Conservation (phyloP, 495 filamentous ascomycete genomes). For the Annulohypoxylon moriforme region DNA sequence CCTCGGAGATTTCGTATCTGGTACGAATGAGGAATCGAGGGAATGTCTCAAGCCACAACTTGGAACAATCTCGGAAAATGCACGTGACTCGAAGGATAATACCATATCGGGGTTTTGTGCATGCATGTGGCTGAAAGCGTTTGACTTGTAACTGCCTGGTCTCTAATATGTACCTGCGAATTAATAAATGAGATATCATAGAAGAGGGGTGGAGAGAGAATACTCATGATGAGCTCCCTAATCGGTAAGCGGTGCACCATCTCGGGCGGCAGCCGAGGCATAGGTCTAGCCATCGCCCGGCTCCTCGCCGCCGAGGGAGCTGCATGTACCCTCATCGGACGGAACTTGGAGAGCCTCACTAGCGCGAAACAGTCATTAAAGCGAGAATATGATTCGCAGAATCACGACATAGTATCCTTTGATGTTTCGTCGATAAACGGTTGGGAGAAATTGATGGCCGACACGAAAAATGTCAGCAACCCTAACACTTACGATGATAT, state of each 20-base stretch:
- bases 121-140: neutral
- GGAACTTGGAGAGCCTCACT: slow-evolving; percentile 56
- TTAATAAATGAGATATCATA: slow-evolving; percentile 5
- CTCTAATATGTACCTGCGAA: too few species aligned
- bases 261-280: slow-evolving; percentile 55
- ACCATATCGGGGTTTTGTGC: neutral
- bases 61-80: too few species aligned
- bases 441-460: slow-evolving; percentile 38
- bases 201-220: neutral
- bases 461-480: slow-evolving; percentile 26
- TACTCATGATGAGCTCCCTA: slow-evolving; percentile 33
- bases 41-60: slow-evolving; percentile 6
- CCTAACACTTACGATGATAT: neutral
- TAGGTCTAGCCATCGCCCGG: slow-evolving; percentile 68
- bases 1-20: slow-evolving; percentile 17
- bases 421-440: slow-evolving; percentile 26
- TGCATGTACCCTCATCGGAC: slow-evolving; percentile 65
- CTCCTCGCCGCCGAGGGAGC: slow-evolving; percentile 73
- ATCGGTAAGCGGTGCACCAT: slow-evolving; percentile 52
- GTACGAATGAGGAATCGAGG: neutral
- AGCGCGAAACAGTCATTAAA: slow-evolving; percentile 41
- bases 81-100: slow-evolving; percentile 15
- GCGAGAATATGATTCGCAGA: slow-evolving; percentile 17
- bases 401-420: slow-evolving; percentile 34
- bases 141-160: too few species aligned